A percentile compares a stretch with the other conserved stretches of the same genome.
phyloP scores from a whole-genome alignment of 2,329 filamentous ascomycete species.

The Colletotrichum trifolii region DNA sequence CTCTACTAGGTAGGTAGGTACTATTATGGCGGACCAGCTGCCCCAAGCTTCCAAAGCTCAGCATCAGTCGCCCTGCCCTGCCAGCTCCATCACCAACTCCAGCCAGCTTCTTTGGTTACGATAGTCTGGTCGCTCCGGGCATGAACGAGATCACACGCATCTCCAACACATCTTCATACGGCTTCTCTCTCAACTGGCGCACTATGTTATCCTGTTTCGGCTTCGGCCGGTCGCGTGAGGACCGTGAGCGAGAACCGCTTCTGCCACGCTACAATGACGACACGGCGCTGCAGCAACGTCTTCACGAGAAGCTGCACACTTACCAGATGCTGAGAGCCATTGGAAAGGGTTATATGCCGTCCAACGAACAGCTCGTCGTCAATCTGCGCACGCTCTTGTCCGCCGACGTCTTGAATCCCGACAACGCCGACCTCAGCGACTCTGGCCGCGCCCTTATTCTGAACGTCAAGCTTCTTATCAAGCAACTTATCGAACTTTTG shows the following conservation, averaged over 20 bases:
- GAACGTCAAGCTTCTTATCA: slow-evolving; percentile 78
- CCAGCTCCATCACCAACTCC: slow-evolving; percentile 10
- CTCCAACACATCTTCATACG: slow-evolving; percentile 15
- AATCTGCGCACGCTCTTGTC: slow-evolving; percentile 84
- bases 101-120: not conserved
- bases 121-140: not conserved
- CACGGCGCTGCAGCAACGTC: slow-evolving; percentile 78
- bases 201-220: slow-evolving; percentile 74
- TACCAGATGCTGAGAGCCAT: slow-evolving; percentile 92
- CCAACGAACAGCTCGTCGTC: slow-evolving; percentile 83
- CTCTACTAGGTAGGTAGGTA: too few species aligned
- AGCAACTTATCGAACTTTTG: slow-evolving; percentile 83
- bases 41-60: too few species aligned
- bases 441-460: slow-evolving; percentile 80
- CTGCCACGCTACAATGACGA: slow-evolving; percentile 87
- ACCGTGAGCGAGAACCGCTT: slow-evolving; percentile 78
- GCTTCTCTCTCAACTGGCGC: slow-evolving; percentile 3
- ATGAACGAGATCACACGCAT: slow-evolving; percentile 22
- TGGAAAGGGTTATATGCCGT: slow-evolving; percentile 89
- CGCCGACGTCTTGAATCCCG: slow-evolving; percentile 81
- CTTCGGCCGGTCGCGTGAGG: slow-evolving; percentile 57
- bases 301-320: slow-evolving; percentile 90
- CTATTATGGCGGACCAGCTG: too few species aligned
- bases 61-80: too few species aligned
- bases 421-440: slow-evolving; percentile 77